Conservation (phyloP, 305 asterid species). For the Fraxinus dipetala region DNA sequence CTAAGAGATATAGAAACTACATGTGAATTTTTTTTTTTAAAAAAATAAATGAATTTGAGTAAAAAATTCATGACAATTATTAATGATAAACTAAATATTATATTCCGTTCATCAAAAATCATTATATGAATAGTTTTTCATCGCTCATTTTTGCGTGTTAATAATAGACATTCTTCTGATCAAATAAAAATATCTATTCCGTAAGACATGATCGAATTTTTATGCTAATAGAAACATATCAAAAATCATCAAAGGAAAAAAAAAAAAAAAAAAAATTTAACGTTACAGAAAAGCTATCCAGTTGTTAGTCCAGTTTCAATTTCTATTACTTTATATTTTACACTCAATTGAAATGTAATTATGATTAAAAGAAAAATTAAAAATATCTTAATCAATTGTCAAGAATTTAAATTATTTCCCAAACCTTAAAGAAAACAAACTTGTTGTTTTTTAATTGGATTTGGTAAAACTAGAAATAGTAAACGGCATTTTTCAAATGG, state of each 20-base stretch:
- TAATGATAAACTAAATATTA: neutral
- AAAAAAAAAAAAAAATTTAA: neutral
- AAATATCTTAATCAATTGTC: neutral
- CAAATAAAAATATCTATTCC: neutral
- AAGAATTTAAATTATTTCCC: neutral
- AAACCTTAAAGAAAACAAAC: constrained; percentile 1
- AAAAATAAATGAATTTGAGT: neutral
- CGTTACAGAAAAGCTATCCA: neutral
- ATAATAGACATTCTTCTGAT: too few species aligned
- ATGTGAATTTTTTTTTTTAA: neutral
- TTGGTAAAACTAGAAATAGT: neutral
- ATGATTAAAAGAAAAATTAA: neutral
- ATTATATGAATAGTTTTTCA: too few species aligned
- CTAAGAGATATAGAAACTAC: neutral
- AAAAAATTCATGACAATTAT: neutral
- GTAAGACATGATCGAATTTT: neutral
- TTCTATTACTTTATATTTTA: neutral
- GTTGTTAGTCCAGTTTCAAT: neutral
- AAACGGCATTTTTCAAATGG: neutral
- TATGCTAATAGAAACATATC: neutral
- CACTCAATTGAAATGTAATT: neutral
- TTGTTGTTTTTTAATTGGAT: neutral
- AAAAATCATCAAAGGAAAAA: too few species aligned
- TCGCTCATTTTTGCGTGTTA: neutral
- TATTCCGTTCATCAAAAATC: neutral